Conservation (phyloP, 176 grass and related monocot species). For the Saccharum officinarum region DNA sequence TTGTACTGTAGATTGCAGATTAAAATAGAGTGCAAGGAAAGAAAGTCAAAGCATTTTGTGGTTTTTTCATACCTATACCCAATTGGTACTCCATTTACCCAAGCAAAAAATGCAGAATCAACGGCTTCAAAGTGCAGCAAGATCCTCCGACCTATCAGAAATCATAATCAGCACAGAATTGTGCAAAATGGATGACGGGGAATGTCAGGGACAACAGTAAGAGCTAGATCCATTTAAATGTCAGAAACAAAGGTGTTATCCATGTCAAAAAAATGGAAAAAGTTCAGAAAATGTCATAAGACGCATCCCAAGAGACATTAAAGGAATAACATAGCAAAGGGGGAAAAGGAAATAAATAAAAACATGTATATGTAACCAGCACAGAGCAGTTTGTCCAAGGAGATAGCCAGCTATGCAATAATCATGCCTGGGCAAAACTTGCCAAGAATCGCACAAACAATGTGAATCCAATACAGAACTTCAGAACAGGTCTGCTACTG, state of each 20-base stretch:
- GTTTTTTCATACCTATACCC: slow-evolving; percentile 75
- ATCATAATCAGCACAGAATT: slow-evolving; percentile 31
- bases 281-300: not conserved
- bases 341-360: not conserved
- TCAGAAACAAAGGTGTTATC: not conserved
- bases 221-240: slow-evolving; percentile 11
- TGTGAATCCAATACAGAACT: not conserved
- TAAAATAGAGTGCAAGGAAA: not conserved
- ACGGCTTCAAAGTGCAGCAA: slow-evolving; percentile 96
- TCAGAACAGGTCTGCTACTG: not conserved
- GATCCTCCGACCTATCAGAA: slow-evolving; percentile 78
- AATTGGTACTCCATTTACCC: slow-evolving; percentile 82
- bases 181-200: not conserved
- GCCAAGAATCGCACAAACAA: not conserved
- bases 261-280: not conserved
- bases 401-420: slow-evolving; percentile 6
- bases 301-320: not conserved
- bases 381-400: not conserved
- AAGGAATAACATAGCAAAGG: not conserved
- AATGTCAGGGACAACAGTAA: not conserved
- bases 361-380: not conserved
- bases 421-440: not conserved
- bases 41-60: not conserved
- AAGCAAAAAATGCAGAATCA: slow-evolving; percentile 94
- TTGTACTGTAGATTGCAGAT: not conserved